phyloP scores from a whole-genome alignment of 2,329 filamentous ascomycete genomes.

The Coniochaeta pulveracea region DNA sequence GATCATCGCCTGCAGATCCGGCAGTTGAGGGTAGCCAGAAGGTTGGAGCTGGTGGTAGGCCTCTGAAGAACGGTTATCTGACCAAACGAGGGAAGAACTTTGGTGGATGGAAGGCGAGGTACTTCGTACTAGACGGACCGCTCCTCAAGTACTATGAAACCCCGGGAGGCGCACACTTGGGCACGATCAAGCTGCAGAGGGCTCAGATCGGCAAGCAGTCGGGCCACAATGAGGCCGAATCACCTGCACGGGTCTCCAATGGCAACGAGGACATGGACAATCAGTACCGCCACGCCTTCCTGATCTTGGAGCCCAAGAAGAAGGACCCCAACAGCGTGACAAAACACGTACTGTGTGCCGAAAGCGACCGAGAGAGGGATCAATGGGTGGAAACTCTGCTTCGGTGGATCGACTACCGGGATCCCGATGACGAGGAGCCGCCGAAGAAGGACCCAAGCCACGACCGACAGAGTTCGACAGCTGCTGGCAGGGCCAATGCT shows the following conservation, averaged over 20 bases:
- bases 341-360: conserved; percentile 88
- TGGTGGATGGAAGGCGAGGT: conserved; percentile 88
- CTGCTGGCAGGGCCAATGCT: too few relatives aligned
- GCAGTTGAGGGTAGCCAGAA: conserved; percentile 25
- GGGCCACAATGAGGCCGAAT: conserved; percentile 43
- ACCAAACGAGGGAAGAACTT: conserved; percentile 98
- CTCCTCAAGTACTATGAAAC: conserved; percentile 81
- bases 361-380: conserved; percentile 87
- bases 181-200: conserved; percentile 82
- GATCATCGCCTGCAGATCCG: conserved; percentile 21
- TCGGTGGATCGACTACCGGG: conserved; percentile 73
- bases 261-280: conserved; percentile 71
- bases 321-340: conserved; percentile 84
- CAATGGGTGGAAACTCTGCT: conserved; percentile 86
- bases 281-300: conserved; percentile 91
- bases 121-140: conserved; percentile 50
- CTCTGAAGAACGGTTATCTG: conserved; percentile 76
- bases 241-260: conserved; percentile 39
- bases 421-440: conserved; percentile 43
- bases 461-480: conserved; percentile 26
- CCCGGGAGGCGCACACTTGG: conserved; percentile 79
- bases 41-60: conserved; percentile 51
- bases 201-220: conserved; percentile 94
- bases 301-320: conserved; percentile 90
- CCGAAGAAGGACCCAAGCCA: conserved; percentile 24